Base-by-base conservation (phyloP, 2,329 filamentous ascomycete species). In the Falciphora oryzae region DNA sequence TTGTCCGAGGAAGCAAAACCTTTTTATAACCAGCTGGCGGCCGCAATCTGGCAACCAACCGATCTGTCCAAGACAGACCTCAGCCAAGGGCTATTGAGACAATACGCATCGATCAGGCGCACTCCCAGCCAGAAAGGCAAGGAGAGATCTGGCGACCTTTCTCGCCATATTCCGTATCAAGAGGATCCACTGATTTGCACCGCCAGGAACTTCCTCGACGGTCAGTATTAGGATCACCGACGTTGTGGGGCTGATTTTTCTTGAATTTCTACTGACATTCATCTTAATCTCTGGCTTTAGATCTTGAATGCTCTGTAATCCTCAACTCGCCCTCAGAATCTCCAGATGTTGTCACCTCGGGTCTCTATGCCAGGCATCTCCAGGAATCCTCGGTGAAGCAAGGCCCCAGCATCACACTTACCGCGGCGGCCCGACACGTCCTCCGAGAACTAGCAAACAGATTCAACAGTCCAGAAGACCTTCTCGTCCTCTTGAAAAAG, bases 141-240 rank as follows among this genome's bases (percentile, higher is more conserved):
- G 68, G 74, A 77, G 28, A 74, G 63, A 6, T 57, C 67, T 8
- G 58, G 28, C 16, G 29, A 63, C 13, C 28, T 63, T 14, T 57
- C 32, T 10, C 25, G 63, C 50, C 57, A 62, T 6, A 44, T 61
- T 22, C 50, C 65, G 29, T 29, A 65, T n/a, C 65, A 63, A 28
- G 63, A 63, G 13, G 81, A 84, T 65, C 72, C 75, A 14, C 70
- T 85, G 10, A 68, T 78, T 1, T 71, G 71, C 53, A 74, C 78
- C 57, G 79, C 79, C 11, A 76, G 78, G 62, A 77, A 80, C 64
- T 85, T 84, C 65, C 72, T 86, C 27, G 83, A 85, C 70, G 80
- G 82, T 83, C 74, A 70, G 77, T 69, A 59, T 57, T 18, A 13
- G 4, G 18, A 4, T 44, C 14, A 22, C 38, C 18, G 38, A 44